phyloP scores from a whole-genome alignment of 2,329 filamentous ascomycete species.

The Colletotrichum cuscutae region DNA sequence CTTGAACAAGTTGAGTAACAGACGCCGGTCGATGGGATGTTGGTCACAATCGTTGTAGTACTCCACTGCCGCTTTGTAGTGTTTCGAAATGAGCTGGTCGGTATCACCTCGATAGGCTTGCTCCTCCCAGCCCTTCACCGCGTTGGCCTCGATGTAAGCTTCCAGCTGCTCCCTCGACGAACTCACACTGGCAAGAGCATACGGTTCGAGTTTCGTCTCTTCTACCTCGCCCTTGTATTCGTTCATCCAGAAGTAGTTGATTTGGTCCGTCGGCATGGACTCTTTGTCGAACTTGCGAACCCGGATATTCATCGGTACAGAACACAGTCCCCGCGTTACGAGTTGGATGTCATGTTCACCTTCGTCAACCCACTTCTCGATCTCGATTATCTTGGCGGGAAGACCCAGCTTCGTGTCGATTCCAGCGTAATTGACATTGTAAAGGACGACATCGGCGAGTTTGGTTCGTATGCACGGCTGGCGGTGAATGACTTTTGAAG shows the following conservation, averaged over 20 bases:
- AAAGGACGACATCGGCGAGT: constrained; percentile 52
- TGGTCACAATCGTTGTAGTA: constrained; percentile 33
- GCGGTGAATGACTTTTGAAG: constrained; percentile 59
- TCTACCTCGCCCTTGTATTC: constrained; percentile 37
- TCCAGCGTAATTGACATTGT: constrained; percentile 49
- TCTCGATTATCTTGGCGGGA: constrained; percentile 50
- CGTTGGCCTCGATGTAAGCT: constrained; percentile 45
- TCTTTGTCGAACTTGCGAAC: constrained; percentile 54
- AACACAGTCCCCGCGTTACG: constrained; percentile 51
- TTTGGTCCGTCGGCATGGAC: constrained; percentile 46
- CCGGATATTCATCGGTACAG: constrained; percentile 47
- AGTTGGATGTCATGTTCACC: constrained; percentile 44
- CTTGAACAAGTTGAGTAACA: constrained; percentile 53
- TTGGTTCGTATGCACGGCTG: constrained; percentile 56
- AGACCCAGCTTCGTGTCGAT: constrained; percentile 50
- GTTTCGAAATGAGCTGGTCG: constrained; percentile 31
- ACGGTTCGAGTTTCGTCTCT: constrained; percentile 47
- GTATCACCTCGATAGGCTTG: constrained; percentile 7
- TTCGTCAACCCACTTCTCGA: constrained; percentile 46
- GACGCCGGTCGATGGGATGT: constrained; percentile 41
- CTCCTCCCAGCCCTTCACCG: constrained; percentile 12
- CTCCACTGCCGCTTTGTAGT: constrained; percentile 37
- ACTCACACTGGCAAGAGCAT: constrained; percentile 52
- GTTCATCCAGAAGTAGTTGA: constrained; percentile 51
- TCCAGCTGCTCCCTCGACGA: constrained; percentile 46